A percentile compares a stretch with the other conserved stretches of the same genome.
Conservation (phyloP, 1,284 basidiomycete species). For the Sphaerobolus stellatus region DNA sequence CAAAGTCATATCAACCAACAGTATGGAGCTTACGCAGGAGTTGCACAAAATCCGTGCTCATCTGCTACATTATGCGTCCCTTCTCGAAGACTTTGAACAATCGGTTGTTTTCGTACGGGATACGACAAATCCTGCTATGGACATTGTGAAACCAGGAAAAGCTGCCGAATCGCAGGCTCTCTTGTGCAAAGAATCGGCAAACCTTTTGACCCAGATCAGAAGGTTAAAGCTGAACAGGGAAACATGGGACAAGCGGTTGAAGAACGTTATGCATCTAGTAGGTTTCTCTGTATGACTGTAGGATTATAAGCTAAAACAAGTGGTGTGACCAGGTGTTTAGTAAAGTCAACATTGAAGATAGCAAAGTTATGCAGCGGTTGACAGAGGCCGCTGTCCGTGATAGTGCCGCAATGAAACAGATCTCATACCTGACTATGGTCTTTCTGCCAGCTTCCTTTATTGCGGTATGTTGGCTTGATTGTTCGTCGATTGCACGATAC, state of each 20-base stretch:
- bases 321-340: slow-evolving; percentile 13
- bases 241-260: slow-evolving; percentile 11
- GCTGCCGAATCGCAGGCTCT: neutral
- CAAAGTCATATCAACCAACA: slow-evolving; percentile 3
- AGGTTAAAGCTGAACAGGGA: slow-evolving; percentile 7
- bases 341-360: slow-evolving; percentile 14
- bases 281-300: no score
- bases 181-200: slow-evolving; percentile 11
- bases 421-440: slow-evolving; percentile 54
- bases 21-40: slow-evolving; percentile 8
- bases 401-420: slow-evolving; percentile 50
- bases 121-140: slow-evolving; percentile 7
- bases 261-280: slow-evolving; percentile 48
- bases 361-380: slow-evolving; percentile 11
- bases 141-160: no score
- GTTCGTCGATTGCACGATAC: neutral
- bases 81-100: slow-evolving; percentile 13
- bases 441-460: slow-evolving; percentile 55
- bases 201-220: slow-evolving; percentile 10
- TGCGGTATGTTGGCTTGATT: slow-evolving; percentile 37
- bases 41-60: slow-evolving; percentile 17
- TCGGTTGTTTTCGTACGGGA: slow-evolving; percentile 11
- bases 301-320: no score
- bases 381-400: slow-evolving; percentile 11
- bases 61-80: slow-evolving; percentile 14